Evolutionary conservation across 1,284 basidiomycete species (phyloP).

Genomic region (Anthracocystis panici-leucophaei): DNA sequence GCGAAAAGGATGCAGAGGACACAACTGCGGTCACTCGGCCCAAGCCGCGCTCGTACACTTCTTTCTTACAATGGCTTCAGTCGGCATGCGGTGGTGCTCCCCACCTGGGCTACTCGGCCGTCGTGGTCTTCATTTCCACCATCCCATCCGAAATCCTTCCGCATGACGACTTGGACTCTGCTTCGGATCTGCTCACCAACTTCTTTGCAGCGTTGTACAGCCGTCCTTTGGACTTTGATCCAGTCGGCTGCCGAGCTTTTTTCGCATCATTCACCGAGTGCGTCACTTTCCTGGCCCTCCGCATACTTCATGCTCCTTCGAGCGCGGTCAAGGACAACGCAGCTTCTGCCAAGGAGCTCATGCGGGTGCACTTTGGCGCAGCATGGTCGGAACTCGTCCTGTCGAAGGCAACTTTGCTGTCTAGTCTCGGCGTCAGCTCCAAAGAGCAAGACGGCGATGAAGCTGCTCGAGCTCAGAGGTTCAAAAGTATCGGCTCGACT

Average conservation of each 20-base stretch:
- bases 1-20: neutral
- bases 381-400: slow-evolving; percentile 49
- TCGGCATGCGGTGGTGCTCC: slow-evolving; percentile 82
- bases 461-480: slow-evolving; percentile 49
- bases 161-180: slow-evolving; percentile 66
- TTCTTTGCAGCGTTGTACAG: slow-evolving; percentile 83
- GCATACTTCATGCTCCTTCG: slow-evolving; percentile 25
- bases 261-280: slow-evolving; percentile 79
- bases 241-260: slow-evolving; percentile 73
- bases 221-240: slow-evolving; percentile 73
- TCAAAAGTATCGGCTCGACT: slow-evolving; percentile 73
- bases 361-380: slow-evolving; percentile 35
- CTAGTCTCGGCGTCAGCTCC: slow-evolving; percentile 69
- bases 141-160: slow-evolving; percentile 75
- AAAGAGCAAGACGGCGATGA: slow-evolving; percentile 28
- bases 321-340: slow-evolving; percentile 7
- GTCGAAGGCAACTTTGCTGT: slow-evolving; percentile 16
- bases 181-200: slow-evolving; percentile 75
- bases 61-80: slow-evolving; percentile 79
- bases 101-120: slow-evolving; percentile 79
- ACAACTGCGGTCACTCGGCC: slow-evolving; percentile 1
- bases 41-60: slow-evolving; percentile 40
- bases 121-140: slow-evolving; percentile 82
- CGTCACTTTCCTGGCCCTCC: slow-evolving; percentile 73
- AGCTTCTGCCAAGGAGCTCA: slow-evolving; percentile 28